Percentiles rank a stretch among this genome's conserved stretches.
Conservation (phyloP, 2,329 filamentous ascomycete species). For the Clarireedia monteithiana region DNA sequence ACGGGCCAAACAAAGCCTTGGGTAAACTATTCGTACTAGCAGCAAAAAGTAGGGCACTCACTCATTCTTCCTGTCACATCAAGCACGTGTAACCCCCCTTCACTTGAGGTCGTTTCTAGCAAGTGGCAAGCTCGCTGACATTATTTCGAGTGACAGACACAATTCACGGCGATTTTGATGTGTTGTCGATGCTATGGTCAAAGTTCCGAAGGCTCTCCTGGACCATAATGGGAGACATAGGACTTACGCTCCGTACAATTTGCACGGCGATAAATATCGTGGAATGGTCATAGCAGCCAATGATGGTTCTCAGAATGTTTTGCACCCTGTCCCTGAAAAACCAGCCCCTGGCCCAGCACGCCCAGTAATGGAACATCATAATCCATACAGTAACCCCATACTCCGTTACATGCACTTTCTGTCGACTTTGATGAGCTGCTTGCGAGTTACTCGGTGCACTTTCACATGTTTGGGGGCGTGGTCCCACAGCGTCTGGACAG, state of each 20-base stretch:
- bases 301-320: not conserved
- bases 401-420: too few relatives aligned
- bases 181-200: not conserved
- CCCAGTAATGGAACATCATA: not conserved
- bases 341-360: not conserved
- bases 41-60: constrained; percentile 3
- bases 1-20: not conserved
- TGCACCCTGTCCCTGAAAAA: not conserved
- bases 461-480: too few relatives aligned
- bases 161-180: not conserved
- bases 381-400: not conserved
- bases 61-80: constrained; percentile 8
- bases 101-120: not conserved
- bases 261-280: constrained; percentile 2
- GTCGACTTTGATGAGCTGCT: too few relatives aligned
- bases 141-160: not conserved
- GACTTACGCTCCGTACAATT: not conserved
- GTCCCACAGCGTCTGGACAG: too few relatives aligned
- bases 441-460: too few relatives aligned
- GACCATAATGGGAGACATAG: too few relatives aligned
- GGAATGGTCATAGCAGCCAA: constrained; percentile 3
- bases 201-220: not conserved
- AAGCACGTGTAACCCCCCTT: not conserved
- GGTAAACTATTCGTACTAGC: not conserved
- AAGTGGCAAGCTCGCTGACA: not conserved